phyloP scores from a whole-genome alignment of 108 stramenopile species.

The Schizochytrium sp. region DNA sequence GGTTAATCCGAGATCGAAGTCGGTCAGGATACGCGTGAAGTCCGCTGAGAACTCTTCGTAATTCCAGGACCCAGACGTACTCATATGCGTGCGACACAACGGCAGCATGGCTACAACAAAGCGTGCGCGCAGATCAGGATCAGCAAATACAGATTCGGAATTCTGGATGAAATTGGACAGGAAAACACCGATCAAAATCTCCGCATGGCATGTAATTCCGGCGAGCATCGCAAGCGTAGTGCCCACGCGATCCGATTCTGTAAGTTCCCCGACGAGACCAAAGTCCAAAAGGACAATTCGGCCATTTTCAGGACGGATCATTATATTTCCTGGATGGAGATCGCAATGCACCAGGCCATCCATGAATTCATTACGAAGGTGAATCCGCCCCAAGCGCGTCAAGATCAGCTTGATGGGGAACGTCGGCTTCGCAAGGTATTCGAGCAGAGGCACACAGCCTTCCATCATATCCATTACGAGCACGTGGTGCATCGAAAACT shows the following conservation, averaged over 20 bases:
- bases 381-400: neutral
- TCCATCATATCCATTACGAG: neutral
- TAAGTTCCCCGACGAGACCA: neutral
- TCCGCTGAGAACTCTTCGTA: neutral
- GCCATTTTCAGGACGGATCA: neutral
- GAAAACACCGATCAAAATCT: neutral
- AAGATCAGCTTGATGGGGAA: neutral
- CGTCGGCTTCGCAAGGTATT: neutral
- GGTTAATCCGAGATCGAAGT: neutral
- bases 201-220: neutral
- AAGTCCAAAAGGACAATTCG: neutral
- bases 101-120: neutral
- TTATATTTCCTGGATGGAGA: neutral
- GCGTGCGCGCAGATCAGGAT: neutral
- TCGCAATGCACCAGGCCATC: neutral
- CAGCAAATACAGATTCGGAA: neutral
- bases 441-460: neutral
- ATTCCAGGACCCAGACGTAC: neutral
- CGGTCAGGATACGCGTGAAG: neutral
- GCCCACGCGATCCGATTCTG: neutral
- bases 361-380: neutral
- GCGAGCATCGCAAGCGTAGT: neutral
- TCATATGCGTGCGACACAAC: neutral
- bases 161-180: neutral
- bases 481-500: neutral